A percentile compares a stretch with the other conserved stretches of the same genome.
Conservation (phyloP, 2,329 filamentous ascomycete genomes). For the Cladorrhinum sp. region DNA sequence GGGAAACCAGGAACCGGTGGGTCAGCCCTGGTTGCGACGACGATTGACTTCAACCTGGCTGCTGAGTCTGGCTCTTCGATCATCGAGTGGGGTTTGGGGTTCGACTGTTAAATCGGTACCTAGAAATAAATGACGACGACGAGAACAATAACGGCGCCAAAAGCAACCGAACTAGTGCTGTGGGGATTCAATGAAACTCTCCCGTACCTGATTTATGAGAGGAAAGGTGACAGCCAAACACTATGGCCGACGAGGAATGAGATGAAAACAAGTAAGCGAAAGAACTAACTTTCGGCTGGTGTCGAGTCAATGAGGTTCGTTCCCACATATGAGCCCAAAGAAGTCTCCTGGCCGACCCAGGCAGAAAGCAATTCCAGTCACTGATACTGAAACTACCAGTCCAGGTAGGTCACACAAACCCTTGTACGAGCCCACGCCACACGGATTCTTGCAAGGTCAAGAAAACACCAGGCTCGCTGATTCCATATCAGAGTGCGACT, state of each 20-base stretch:
- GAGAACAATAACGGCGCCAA: too few relatives aligned
- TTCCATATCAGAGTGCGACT: not conserved
- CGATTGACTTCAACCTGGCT: not conserved
- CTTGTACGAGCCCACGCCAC: not conserved
- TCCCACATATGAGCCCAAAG: not conserved
- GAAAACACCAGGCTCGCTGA: not conserved
- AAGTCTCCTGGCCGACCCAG: not conserved
- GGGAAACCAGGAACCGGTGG: not conserved
- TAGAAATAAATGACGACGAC: too few relatives aligned
- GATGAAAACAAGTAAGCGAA: not conserved
- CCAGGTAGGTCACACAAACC: not conserved
- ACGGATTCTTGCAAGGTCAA: not conserved
- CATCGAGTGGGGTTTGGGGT: too few relatives aligned
- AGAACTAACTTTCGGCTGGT: not conserved
- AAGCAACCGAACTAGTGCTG: too few relatives aligned
- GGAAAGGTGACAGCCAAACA: not conserved
- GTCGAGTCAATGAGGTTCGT: not conserved
- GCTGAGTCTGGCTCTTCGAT: too few relatives aligned
- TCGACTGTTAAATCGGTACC: too few relatives aligned
- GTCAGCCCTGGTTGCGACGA: not conserved
- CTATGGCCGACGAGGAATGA: not conserved
- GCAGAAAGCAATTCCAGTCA: not conserved
- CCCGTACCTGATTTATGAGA: too few relatives aligned
- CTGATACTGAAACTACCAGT: not conserved
- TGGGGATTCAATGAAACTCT: too few relatives aligned